Conservation (phyloP, 495 filamentous ascomycete genomes). For the Collariella sp. region DNA sequence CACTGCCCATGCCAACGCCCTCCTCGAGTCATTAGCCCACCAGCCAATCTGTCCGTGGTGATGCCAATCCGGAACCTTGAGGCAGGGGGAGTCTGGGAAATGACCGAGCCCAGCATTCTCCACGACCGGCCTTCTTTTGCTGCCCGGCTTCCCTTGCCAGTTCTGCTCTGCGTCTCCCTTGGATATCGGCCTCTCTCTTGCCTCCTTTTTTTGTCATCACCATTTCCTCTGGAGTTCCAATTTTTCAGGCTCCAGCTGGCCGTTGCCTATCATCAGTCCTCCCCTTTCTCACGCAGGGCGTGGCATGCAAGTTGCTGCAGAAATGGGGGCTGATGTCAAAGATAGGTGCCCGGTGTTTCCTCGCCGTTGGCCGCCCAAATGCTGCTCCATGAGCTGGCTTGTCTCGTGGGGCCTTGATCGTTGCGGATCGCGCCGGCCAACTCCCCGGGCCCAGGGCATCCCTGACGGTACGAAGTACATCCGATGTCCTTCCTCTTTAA, state of each 20-base stretch:
- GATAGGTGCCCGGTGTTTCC: background rate
- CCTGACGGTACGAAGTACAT: too few relatives aligned
- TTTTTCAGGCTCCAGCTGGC: background rate
- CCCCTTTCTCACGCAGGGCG: background rate
- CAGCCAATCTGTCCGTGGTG: background rate
- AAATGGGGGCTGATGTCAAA: background rate
- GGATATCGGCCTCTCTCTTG: too few relatives aligned
- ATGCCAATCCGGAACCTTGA: background rate
- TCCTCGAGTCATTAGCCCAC: background rate
- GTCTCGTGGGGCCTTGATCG: background rate
- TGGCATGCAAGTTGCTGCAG: constrained; percentile 4
- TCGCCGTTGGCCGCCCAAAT: background rate
- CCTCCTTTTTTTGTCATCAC: too few relatives aligned
- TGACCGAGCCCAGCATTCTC: background rate
- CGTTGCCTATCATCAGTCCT: background rate
- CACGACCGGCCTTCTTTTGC: background rate
- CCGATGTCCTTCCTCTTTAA: background rate
- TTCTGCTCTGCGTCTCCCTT: background rate
- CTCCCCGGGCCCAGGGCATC: background rate
- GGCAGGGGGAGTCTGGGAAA: background rate
- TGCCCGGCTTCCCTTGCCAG: background rate
- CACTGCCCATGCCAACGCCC: too few relatives aligned
- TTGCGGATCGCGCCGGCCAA: constrained; percentile 5
- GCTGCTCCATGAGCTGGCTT: too few relatives aligned
- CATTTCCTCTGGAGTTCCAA: background rate